A percentile compares a stretch with the other conserved stretches of the same genome.
These are phyloP conservation scores for Fusarium aywerte DNA, from an alignment of 2,329 filamentous ascomycete species.

Conservation along the genomic window DNA sequence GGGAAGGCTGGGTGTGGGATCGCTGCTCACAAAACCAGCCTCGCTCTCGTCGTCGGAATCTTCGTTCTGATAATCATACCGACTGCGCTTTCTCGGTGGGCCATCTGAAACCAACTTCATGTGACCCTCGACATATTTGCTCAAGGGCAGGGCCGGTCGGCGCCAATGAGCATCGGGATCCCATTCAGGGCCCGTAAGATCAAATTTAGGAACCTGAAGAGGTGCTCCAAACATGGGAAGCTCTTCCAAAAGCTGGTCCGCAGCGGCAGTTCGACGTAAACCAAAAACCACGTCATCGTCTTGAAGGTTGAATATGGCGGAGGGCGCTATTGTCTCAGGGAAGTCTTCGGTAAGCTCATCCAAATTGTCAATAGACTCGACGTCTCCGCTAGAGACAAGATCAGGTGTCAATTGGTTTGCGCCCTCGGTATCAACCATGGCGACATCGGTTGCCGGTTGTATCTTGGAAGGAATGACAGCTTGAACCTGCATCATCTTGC, in stretches of 20 bases:
- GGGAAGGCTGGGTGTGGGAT: conserved; percentile 57
- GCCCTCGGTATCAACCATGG: conserved; percentile 50
- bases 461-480: conserved; percentile 60
- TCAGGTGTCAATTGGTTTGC: conserved; percentile 72
- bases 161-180: conserved; percentile 79
- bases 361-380: conserved; percentile 63
- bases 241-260: conserved; percentile 81
- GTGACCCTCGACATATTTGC: conserved; percentile 85
- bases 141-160: conserved; percentile 81
- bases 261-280: conserved; percentile 76
- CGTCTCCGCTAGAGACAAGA: conserved; percentile 71
- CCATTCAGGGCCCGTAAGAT: conserved; percentile 66
- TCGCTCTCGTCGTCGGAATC: conserved; percentile 70
- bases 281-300: conserved; percentile 85
- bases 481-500: conserved; percentile 74
- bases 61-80: conserved; percentile 84
- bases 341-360: conserved; percentile 55
- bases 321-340: conserved; percentile 70
- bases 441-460: conserved; percentile 46
- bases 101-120: conserved; percentile 74
- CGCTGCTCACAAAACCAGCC: conserved; percentile 66
- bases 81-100: conserved; percentile 78
- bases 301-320: conserved; percentile 84
- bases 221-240: conserved; percentile 81
- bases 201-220: conserved; percentile 67